Percentiles rank a stretch among this genome's conserved stretches.
Conservation (phyloP, 2,329 filamentous ascomycete species). For the Chaetomium olivaceum region DNA sequence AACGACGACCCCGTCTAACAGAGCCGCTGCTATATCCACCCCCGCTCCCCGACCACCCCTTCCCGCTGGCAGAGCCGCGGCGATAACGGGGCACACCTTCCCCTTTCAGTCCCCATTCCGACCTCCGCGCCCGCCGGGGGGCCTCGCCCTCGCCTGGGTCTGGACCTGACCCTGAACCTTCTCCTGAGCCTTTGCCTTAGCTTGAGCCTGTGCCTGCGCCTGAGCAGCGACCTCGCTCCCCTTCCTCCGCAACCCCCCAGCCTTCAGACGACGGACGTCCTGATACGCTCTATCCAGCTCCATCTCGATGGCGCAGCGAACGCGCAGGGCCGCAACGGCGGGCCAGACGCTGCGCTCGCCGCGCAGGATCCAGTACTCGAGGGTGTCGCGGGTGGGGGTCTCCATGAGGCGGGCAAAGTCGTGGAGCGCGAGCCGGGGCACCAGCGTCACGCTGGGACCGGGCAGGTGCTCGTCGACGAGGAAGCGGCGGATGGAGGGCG, state of each 20-base stretch:
- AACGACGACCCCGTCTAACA: too few relatives aligned
- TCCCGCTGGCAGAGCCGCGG: too few relatives aligned
- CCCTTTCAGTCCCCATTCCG: background rate
- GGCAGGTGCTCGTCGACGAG: constrained; percentile 81
- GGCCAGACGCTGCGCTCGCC: constrained; percentile 93
- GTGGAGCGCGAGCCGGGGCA: constrained; percentile 70
- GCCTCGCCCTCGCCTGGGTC: background rate
- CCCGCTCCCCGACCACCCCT: too few relatives aligned
- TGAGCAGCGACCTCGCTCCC: constrained; percentile 20
- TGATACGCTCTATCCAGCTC: constrained; percentile 87
- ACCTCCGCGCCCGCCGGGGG: background rate
- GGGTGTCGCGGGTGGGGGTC: constrained; percentile 71
- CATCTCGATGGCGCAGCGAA: constrained; percentile 82
- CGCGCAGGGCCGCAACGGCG: constrained; percentile 75
- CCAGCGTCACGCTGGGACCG: constrained; percentile 74
- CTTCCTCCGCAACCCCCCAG: constrained; percentile 39
- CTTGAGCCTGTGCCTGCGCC: too few relatives aligned
- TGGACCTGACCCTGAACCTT: too few relatives aligned
- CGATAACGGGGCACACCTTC: too few relatives aligned
- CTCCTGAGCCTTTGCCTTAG: too few relatives aligned
- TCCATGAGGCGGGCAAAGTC: constrained; percentile 83
- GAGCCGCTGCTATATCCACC: too few relatives aligned
- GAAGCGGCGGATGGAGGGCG: constrained; percentile 69
- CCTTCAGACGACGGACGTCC: constrained; percentile 65
- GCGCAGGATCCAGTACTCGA: constrained; percentile 82